These are phyloP conservation scores for Crithidia fasciculata DNA, from an alignment of 208 protist genomes.

Conservation along the genomic window DNA sequence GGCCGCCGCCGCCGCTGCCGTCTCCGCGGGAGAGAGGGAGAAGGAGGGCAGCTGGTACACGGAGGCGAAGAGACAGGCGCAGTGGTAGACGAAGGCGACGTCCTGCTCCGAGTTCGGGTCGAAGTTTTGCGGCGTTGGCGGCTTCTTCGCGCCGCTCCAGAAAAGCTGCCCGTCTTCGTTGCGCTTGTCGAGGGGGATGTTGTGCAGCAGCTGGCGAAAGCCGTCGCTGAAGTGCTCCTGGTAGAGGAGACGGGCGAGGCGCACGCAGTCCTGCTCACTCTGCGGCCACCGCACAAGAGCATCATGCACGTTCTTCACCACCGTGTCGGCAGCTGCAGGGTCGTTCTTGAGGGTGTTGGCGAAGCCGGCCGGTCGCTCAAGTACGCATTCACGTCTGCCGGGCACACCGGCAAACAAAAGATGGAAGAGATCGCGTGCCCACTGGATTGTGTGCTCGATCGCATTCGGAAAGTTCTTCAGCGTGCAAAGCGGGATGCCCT, in stretches of 20 bases:
- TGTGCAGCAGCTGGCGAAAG: conserved; percentile 97
- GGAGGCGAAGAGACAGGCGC: conserved; percentile 67
- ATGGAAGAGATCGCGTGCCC: conserved; percentile 93
- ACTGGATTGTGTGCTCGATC: conserved; percentile 99
- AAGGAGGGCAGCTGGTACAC: conserved; percentile 66
- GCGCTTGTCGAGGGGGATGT: conserved; percentile 97
- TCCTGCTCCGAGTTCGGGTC: conserved; percentile 45
- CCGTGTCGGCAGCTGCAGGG: conserved; percentile 60
- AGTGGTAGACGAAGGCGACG: conserved; percentile 86
- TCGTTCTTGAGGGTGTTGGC: conserved; percentile 66
- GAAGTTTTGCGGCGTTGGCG: conserved; percentile 85
- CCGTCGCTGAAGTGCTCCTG: conserved; percentile 96
- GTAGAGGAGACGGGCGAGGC: conserved; percentile 94
- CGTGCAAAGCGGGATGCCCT: conserved; percentile 99
- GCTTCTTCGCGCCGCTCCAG: conserved; percentile 93
- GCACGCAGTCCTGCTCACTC: conserved; percentile 94
- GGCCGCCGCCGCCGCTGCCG: conserved; percentile 44
- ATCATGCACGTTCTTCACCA: conserved; percentile 74
- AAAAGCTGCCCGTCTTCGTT: conserved; percentile 92
- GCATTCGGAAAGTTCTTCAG: conserved; percentile 99
- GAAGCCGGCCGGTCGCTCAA: conserved; percentile 72
- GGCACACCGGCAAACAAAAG: conserved; percentile 78
- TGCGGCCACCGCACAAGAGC: conserved; percentile 80
- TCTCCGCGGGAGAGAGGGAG: conserved; percentile 44
- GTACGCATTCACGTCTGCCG: conserved; percentile 90